These are phyloP conservation scores for Sphaerosporella brunnea DNA, from an alignment of 495 filamentous ascomycete genomes.

Conservation along the genomic window DNA sequence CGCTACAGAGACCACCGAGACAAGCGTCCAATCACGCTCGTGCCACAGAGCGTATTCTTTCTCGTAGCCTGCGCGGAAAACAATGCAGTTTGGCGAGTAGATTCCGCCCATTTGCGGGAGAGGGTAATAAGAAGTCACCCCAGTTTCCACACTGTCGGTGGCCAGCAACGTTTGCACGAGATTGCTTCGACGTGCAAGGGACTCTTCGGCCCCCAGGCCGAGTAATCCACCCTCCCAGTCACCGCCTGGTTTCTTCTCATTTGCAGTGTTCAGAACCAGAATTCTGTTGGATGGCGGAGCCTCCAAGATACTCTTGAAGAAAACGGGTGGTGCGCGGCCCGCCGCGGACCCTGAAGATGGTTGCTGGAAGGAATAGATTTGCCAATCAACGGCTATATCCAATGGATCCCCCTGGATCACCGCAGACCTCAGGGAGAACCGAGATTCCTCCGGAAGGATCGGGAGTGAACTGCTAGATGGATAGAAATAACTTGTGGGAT, in stretches of 20 bases:
- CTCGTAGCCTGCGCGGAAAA: slow-evolving; percentile 38
- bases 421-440: slow-evolving; percentile 31
- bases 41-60: slow-evolving; percentile 33
- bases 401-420: slow-evolving; percentile 48
- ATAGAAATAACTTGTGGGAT: slow-evolving; percentile 31
- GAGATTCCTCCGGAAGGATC: slow-evolving; percentile 3
- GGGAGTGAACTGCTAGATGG: slow-evolving; percentile 26
- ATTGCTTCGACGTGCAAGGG: slow-evolving; percentile 51
- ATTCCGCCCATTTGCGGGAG: slow-evolving; percentile 48
- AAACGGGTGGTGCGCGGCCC: slow-evolving; percentile 12
- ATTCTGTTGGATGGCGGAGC: slow-evolving; percentile 29
- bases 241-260: slow-evolving; percentile 55
- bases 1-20: slow-evolving; percentile 55
- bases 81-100: slow-evolving; percentile 43
- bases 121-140: slow-evolving; percentile 41
- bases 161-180: slow-evolving; percentile 45
- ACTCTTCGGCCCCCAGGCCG: slow-evolving; percentile 52
- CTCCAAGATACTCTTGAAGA: slow-evolving; percentile 9
- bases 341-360: not conserved
- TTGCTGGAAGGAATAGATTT: slow-evolving; percentile 12
- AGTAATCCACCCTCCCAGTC: slow-evolving; percentile 52
- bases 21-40: slow-evolving; percentile 29
- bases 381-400: slow-evolving; percentile 50
- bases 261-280: slow-evolving; percentile 55
- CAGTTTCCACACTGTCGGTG: slow-evolving; percentile 29